Evolutionary conservation across 306 rosid species (phyloP).

Genomic region (Prunus mume): DNA sequence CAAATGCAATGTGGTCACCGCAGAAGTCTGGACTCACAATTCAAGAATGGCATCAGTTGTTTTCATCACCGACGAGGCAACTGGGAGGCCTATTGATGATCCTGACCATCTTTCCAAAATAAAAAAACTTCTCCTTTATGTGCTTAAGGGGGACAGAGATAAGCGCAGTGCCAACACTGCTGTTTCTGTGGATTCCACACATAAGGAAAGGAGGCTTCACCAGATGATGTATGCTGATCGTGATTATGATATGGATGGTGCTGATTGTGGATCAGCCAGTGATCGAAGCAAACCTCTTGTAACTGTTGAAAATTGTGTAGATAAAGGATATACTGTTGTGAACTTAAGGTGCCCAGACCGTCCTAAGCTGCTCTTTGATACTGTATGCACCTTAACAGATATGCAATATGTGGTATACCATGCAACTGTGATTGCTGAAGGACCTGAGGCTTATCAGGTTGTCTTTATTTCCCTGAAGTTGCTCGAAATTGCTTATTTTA

Average conservation of each 20-base stretch:
- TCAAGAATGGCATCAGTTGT: conserved; percentile 97
- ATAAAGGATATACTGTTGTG: conserved; percentile 93
- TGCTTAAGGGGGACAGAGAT: conserved; percentile 80
- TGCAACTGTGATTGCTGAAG: conserved; percentile 86
- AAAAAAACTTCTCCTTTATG: conserved; percentile 70
- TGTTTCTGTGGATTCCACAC: conserved; percentile 88
- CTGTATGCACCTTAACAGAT: conserved; percentile 88
- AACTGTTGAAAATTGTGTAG: conserved; percentile 66
- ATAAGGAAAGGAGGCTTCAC: conserved; percentile 94
- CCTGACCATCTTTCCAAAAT: conserved; percentile 63
- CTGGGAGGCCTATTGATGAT: conserved; percentile 57
- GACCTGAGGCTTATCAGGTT: conserved; percentile 95
- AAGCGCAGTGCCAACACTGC: conserved; percentile 83
- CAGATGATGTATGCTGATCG: conserved; percentile 99
- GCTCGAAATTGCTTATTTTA: not conserved
- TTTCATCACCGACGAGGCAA: conserved; percentile 64
- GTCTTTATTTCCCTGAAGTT: conserved; percentile 11
- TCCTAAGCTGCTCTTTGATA: conserved; percentile 78
- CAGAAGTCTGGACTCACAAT: conserved; percentile 99
- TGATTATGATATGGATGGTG: conserved; percentile 59
- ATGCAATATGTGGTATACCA: conserved; percentile 97
- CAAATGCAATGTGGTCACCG: conserved; percentile 94
- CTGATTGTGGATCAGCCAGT: conserved; percentile 45
- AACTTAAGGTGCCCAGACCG: conserved; percentile 89
- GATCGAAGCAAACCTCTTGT: conserved; percentile 59